phyloP scores from a whole-genome alignment of 139 green algal species.

The Gonium pectorale region DNA sequence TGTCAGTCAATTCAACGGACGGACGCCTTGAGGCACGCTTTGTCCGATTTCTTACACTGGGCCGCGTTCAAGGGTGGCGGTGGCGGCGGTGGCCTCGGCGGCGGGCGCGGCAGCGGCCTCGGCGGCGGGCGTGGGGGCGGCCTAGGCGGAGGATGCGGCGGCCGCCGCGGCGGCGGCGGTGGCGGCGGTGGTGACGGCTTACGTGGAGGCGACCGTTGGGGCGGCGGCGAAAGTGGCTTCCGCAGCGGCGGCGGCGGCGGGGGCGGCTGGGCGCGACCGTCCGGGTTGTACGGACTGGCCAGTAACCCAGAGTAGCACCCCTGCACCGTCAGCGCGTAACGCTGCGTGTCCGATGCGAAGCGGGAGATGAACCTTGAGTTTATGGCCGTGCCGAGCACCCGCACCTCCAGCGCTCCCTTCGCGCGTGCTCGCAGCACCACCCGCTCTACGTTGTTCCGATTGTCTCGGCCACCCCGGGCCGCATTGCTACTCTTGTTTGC shows the following conservation, averaged over 20 bases:
- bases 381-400: conserved; percentile 22
- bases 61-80: too few relatives aligned
- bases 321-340: conserved; percentile 79
- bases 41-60: too few relatives aligned
- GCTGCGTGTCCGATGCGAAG: conserved; percentile 47
- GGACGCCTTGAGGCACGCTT: too few relatives aligned
- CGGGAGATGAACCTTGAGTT: background rate
- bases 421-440: conserved; percentile 62
- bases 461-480: background rate
- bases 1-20: too few relatives aligned
- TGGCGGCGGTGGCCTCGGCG: too few relatives aligned
- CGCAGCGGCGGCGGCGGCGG: background rate
- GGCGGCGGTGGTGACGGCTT: background rate
- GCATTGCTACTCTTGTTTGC: background rate
- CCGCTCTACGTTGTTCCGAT: conserved; percentile 30
- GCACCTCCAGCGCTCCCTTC: conserved; percentile 55
- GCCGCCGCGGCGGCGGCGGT: background rate
- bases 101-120: background rate
- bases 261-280: background rate
- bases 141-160: background rate
- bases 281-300: conserved; percentile 64
- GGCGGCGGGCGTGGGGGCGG: background rate
- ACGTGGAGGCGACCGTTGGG: too few relatives aligned
- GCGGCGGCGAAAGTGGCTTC: background rate
- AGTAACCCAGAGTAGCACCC: conserved; percentile 67